These are phyloP conservation scores for Aspergillus panamensis DNA, from an alignment of 495 filamentous ascomycete species.

Conservation along the genomic window DNA sequence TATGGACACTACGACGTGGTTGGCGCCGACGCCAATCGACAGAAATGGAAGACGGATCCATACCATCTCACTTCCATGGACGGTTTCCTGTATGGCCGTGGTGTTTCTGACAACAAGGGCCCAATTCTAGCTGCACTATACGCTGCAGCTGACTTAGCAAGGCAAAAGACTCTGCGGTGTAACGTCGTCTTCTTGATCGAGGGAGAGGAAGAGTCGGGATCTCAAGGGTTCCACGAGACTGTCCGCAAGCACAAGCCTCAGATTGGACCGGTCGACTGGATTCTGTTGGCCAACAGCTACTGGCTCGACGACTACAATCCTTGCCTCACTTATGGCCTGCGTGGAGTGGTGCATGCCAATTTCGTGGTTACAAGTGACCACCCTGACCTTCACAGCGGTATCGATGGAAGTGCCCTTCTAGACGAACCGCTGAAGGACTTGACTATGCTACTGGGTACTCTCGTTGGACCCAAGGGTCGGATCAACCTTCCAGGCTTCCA, in stretches of 20 bases:
- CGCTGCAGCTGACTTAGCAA: conserved; percentile 80
- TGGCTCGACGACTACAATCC: conserved; percentile 96
- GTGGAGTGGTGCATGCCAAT: conserved; percentile 93
- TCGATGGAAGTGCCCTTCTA: conserved; percentile 84
- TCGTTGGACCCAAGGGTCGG: conserved; percentile 63
- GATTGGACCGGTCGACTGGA: conserved; percentile 89
- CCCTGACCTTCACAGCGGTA: conserved; percentile 90
- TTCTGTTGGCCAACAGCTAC: conserved; percentile 93
- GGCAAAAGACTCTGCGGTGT: conserved; percentile 71
- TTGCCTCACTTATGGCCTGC: conserved; percentile 89
- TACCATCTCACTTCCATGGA: conserved; percentile 81
- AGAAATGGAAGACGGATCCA: conserved; percentile 81
- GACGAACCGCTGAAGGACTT: conserved; percentile 91
- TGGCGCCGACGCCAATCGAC: conserved; percentile 72
- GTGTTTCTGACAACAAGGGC: conserved; percentile 95
- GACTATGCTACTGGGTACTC: conserved; percentile 69
- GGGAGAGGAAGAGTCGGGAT: conserved; percentile 94
- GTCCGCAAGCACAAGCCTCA: conserved; percentile 73
- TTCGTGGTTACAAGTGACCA: conserved; percentile 78
- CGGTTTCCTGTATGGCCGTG: conserved; percentile 95
- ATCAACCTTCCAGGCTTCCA: conserved; percentile 74
- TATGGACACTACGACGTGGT: conserved; percentile 99
- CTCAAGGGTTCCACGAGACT: conserved; percentile 78
- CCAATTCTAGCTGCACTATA: conserved; percentile 90
- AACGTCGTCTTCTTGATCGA: conserved; percentile 94